These are phyloP conservation scores for Hanseniaspora thailandica DNA, from an alignment of 805 yeast species.

Conservation along the genomic window DNA sequence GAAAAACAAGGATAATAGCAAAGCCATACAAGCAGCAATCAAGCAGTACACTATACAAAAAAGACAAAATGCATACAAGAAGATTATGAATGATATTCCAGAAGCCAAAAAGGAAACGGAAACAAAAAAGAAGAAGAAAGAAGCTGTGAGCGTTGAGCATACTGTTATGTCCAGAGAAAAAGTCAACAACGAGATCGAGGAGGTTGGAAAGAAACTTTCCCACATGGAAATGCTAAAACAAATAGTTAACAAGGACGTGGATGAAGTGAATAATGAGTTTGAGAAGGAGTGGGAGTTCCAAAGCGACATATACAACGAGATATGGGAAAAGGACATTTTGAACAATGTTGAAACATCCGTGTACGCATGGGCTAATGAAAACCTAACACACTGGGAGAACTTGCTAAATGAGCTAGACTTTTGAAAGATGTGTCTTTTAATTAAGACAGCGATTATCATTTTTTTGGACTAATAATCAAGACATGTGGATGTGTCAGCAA, in stretches of 20 bases:
- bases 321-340: conserved; percentile 4
- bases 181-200: not conserved
- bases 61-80: conserved; percentile 3
- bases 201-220: not conserved
- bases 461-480: no score
- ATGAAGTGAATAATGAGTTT: not conserved
- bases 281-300: conserved; percentile 1
- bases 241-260: not conserved
- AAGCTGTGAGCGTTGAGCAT: conserved; percentile 14
- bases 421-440: not conserved
- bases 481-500: no score
- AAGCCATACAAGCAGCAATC: conserved; percentile 11
- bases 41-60: conserved; percentile 3
- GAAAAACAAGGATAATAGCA: conserved; percentile 10
- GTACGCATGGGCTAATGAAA: conserved; percentile 6
- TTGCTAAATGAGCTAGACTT: not conserved
- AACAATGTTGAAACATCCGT: not conserved
- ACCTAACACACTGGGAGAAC: conserved; percentile 1
- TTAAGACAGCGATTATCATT: not conserved
- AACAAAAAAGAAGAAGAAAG: conserved; percentile 25
- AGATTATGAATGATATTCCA: not conserved
- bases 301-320: not conserved
- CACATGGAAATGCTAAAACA: not conserved
- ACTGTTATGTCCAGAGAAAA: conserved; percentile 16
- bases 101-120: conserved; percentile 28